These are phyloP conservation scores for Cymodocea nodosa DNA, from an alignment of 116 monocot genomes.

Conservation along the genomic window DNA sequence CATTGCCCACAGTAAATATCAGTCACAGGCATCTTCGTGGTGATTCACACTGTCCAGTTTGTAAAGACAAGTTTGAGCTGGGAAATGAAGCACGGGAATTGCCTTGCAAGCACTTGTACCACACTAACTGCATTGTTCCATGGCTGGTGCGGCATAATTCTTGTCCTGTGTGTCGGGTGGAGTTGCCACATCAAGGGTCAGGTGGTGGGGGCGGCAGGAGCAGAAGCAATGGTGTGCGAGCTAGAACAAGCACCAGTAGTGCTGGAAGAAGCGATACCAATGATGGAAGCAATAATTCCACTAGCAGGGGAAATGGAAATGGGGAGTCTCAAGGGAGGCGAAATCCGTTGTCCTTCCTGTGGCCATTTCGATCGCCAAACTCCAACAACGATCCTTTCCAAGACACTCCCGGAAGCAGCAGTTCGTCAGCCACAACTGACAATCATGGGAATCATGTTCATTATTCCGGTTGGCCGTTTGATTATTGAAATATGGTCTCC, in stretches of 20 bases:
- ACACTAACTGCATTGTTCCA: slow-evolving; percentile 63
- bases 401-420: slow-evolving; percentile 1
- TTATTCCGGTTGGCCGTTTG: slow-evolving; percentile 16
- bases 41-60: slow-evolving; percentile 53
- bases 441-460: slow-evolving; percentile 6
- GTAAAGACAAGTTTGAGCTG: slow-evolving; percentile 52
- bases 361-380: slow-evolving; percentile 52
- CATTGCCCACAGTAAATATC: slow-evolving; percentile 41
- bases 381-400: slow-evolving; percentile 12
- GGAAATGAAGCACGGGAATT: slow-evolving; percentile 36
- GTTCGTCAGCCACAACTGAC: slow-evolving; percentile 3
- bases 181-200: slow-evolving; percentile 23
- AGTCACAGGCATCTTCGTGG: slow-evolving; percentile 32
- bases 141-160: slow-evolving; percentile 61
- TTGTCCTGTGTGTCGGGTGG: slow-evolving; percentile 55
- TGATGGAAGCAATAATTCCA: background rate
- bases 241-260: slow-evolving; percentile 5
- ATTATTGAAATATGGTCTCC: slow-evolving; percentile 2
- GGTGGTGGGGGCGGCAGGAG: background rate
- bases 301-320: background rate
- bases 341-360: slow-evolving; percentile 32
- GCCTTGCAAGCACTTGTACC: slow-evolving; percentile 76
- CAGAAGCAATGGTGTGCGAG: slow-evolving; percentile 7
- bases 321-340: slow-evolving; percentile 20
- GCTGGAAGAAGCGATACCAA: slow-evolving; percentile 6